phyloP scores from a whole-genome alignment of 306 rosid species.

The Styphnolobium japonicum region DNA sequence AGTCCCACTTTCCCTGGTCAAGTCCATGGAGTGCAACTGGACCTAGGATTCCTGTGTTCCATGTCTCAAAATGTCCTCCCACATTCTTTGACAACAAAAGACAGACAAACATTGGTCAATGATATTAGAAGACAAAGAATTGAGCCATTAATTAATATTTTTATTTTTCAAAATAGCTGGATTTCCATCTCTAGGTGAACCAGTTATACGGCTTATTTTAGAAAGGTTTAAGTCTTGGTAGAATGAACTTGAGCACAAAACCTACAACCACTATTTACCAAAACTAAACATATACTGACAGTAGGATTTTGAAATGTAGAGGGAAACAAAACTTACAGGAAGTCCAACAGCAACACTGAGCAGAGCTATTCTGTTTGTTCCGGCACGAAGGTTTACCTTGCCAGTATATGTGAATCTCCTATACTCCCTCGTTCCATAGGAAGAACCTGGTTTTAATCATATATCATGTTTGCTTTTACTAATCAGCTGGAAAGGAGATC shows the following conservation, averaged over 20 bases:
- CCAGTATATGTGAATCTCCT: conserved; percentile 69
- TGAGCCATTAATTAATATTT: neutral
- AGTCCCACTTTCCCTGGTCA: conserved; percentile 78
- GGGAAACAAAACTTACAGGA: conserved; percentile 58
- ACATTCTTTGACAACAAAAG: conserved; percentile 55
- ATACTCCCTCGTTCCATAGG: conserved; percentile 66
- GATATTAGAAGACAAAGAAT: neutral
- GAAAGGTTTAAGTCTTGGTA: neutral
- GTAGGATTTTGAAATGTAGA: neutral
- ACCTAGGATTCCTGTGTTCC: conserved; percentile 86
- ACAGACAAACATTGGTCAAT: neutral
- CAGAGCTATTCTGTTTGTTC: conserved; percentile 75
- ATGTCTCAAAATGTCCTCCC: conserved; percentile 78
- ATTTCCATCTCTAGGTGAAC: neutral
- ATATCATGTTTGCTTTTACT: neutral
- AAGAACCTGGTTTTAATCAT: conserved; percentile 53
- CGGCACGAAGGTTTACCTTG: conserved; percentile 64
- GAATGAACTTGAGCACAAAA: neutral
- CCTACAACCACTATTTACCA: neutral
- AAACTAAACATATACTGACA: neutral
- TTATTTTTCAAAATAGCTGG: neutral
- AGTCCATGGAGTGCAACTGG: conserved; percentile 85
- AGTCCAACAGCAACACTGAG: conserved; percentile 85
- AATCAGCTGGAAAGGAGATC: neutral
- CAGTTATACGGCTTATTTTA: neutral